Base-by-base conservation (phyloP, 2,329 filamentous ascomycete genomes). In the Pseudopyricularia javanii region DNA sequence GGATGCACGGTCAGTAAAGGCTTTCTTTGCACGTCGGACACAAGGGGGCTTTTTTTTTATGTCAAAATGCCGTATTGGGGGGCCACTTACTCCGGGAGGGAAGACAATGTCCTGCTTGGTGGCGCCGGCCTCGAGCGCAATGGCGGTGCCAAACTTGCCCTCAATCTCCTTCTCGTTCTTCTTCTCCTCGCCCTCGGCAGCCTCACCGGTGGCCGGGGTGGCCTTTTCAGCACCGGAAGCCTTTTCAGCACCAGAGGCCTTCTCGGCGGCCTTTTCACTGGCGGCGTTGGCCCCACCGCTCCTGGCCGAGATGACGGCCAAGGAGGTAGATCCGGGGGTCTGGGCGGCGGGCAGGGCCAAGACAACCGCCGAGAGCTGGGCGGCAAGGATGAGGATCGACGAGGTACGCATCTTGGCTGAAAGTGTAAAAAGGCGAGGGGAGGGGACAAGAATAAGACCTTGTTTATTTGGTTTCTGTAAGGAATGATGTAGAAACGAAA, bases 51-150 rank as follows among this genome's bases (percentile, higher is more conserved):
- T 24, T 49, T 17, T 28, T 15, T 11, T n/a, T n/a, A n/a, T n/a
- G n/a, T n/a, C n/a, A n/a, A 11, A 33, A 33, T 7, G 32, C 7
- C 32, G 7, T 33, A 11, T 35, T 4, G 11, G 33, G 11, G 12
- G 12, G 11, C 12, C 7, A 59, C 65, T 59, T 61, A 68, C 65
- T 26, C 63, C 64, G 3, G 64, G 56, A 1, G 67, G 66, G 52
- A 64, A 70, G 2, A 60, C 24, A 1, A 59, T 60, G 49, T 69
- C 67, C 22, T 60, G 61, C 58, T 68, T 63, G 55, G 65, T 53
- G 40, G 65, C 57, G 22, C 64, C 64, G 15, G 65, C 66, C 4
- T 56, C 54, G 1, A 69, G 59, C 4, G 59, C 57, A 43, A 69
- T 55, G 22, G 60, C 56, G 5, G 56, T 54, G 26, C 56, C 62